Conservation (phyloP, 208 protist species). For the Acanthamoeba rhysodes region DNA sequence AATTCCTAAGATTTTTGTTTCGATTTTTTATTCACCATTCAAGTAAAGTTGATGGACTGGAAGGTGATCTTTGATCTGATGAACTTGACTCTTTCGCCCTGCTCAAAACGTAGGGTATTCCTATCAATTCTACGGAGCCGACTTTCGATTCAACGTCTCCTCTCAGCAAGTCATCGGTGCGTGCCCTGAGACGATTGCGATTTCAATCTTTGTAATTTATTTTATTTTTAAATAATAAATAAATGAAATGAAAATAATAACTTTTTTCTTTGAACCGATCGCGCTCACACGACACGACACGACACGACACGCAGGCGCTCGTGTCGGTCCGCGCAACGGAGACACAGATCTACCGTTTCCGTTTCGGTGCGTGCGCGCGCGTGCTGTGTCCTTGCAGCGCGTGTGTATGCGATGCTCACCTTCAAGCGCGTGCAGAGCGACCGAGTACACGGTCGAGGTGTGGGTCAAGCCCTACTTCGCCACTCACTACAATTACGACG, state of each 20-base stretch:
- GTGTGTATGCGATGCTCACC: neutral
- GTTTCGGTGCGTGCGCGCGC: neutral
- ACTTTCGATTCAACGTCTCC: constrained; percentile 55
- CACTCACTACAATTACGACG: constrained; percentile 33
- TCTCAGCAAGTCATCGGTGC: constrained; percentile 55
- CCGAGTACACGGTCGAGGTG: constrained; percentile 65
- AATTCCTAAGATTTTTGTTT: neutral
- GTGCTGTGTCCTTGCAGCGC: neutral
- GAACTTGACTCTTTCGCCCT: no score
- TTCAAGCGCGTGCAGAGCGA: neutral
- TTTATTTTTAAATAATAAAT: neutral
- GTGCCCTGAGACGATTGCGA: neutral
- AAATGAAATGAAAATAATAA: neutral
- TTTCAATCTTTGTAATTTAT: neutral
- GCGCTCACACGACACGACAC: neutral
- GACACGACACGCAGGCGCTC: neutral
- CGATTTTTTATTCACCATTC: no score
- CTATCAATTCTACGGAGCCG: constrained; percentile 47
- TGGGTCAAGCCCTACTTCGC: constrained; percentile 72
- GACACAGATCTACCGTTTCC: constrained; percentile 38
- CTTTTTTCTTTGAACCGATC: neutral
- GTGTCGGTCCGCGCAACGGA: constrained; percentile 28
- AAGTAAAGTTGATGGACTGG: no score
- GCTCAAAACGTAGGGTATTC: neutral
- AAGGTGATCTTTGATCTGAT: neutral